Evolutionary conservation across 2,329 filamentous ascomycete genomes (phyloP).

Genomic region (Diaporthe destruens): DNA sequence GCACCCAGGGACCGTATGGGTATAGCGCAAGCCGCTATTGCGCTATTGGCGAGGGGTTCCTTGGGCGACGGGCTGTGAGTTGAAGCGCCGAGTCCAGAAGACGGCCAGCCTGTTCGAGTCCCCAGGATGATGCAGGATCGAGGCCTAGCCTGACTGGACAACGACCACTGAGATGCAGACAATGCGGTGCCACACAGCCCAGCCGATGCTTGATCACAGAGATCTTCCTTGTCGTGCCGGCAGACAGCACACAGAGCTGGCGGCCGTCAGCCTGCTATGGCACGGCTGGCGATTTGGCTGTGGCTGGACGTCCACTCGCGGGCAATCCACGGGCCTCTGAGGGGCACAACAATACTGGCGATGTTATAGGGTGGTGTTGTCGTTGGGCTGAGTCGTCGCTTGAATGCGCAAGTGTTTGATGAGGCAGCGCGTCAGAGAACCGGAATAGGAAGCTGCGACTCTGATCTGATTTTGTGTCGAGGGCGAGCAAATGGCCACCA

Average conservation of each 20-base stretch:
- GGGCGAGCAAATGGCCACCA: background rate
- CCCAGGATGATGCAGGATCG: conserved; percentile 41
- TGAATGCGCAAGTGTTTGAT: conserved; percentile 10
- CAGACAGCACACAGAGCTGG: background rate
- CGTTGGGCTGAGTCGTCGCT: background rate
- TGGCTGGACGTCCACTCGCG: conserved; percentile 16
- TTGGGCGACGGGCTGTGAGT: conserved; percentile 31
- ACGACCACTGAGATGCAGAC: conserved; percentile 34
- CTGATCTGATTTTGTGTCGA: background rate
- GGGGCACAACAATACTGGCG: background rate
- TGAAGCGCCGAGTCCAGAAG: conserved; percentile 29
- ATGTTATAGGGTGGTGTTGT: background rate
- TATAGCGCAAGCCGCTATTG: conserved; percentile 32
- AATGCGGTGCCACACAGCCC: conserved; percentile 10
- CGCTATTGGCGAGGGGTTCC: conserved; percentile 39
- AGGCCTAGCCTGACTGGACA: conserved; percentile 15
- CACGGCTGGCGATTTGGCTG: conserved; percentile 2
- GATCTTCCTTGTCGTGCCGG: conserved; percentile 11
- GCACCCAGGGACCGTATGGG: conserved; percentile 31
- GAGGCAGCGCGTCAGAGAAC: conserved; percentile 1
- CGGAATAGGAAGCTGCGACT: conserved; percentile 11
- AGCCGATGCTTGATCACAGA: conserved; percentile 21
- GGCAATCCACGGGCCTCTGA: conserved; percentile 8
- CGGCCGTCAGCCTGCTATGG: conserved; percentile 13
- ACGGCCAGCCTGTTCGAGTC: conserved; percentile 25